Percentiles rank a stretch among this genome's conserved stretches.
Conservation (phyloP, 768 basidiomycete species). For the Rhodotorula graminis region DNA sequence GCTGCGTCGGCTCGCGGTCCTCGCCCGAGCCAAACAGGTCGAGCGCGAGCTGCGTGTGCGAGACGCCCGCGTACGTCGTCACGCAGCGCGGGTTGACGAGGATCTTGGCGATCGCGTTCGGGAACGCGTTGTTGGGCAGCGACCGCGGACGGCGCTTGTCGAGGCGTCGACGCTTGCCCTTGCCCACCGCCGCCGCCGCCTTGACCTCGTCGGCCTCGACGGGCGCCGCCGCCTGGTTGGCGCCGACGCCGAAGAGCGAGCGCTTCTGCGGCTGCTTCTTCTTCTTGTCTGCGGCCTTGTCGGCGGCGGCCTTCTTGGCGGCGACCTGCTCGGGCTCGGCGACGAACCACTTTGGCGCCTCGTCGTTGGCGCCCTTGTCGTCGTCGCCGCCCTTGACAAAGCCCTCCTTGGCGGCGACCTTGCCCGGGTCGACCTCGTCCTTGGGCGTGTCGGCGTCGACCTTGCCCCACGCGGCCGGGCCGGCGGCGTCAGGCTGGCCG, state of each 20-base stretch:
- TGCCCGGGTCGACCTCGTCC: not conserved
- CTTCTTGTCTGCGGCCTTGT: slow-evolving; percentile 50
- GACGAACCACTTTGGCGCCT: not conserved
- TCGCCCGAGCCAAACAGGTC: slow-evolving; percentile 85
- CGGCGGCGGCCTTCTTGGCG: not conserved
- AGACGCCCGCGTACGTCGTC: slow-evolving; percentile 96
- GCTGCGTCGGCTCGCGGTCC: slow-evolving; percentile 54
- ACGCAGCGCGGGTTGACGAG: slow-evolving; percentile 93
- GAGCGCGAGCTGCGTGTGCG: slow-evolving; percentile 88
- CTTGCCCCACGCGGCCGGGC: slow-evolving; percentile 22
- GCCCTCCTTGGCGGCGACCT: not conserved
- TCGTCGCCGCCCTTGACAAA: not conserved
- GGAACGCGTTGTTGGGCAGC: slow-evolving; percentile 80
- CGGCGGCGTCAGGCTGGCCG: slow-evolving; percentile 17
- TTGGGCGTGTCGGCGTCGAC: slow-evolving; percentile 13
- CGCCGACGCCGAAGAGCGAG: not conserved
- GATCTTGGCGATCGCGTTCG: slow-evolving; percentile 69
- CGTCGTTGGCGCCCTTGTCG: not conserved
- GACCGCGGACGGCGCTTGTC: slow-evolving; percentile 48
- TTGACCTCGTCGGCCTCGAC: slow-evolving; percentile 36
- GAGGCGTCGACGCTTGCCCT: slow-evolving; percentile 41
- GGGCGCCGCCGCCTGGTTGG: slow-evolving; percentile 40
- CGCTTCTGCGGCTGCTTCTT: slow-evolving; percentile 24
- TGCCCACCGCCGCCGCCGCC: slow-evolving; percentile 49
- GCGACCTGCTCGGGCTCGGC: slow-evolving; percentile 24